Percentiles rank a stretch among this genome's conserved stretches.
These are phyloP conservation scores for Erodium trifolium DNA, from an alignment of 441 rosid genomes.

Conservation along the genomic window DNA sequence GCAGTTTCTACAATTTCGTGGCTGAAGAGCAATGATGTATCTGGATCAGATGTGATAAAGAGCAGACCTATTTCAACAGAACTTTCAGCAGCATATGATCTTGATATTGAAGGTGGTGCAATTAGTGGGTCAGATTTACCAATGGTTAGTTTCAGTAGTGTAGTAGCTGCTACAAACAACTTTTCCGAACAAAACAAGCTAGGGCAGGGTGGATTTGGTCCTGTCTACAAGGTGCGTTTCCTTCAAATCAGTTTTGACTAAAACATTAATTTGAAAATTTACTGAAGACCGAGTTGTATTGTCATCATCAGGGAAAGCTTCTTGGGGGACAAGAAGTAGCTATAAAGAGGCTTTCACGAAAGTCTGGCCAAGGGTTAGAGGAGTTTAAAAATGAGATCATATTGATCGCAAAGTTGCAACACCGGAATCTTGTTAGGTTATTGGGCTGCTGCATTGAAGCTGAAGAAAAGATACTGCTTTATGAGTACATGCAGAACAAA, in stretches of 20 bases:
- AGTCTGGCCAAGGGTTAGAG: constrained; percentile 71
- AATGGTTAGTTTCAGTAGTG: constrained; percentile 31
- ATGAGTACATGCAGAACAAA: constrained; percentile 76
- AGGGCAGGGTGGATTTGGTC: constrained; percentile 84
- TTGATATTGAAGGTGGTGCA: constrained; percentile 39
- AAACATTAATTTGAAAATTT: background rate
- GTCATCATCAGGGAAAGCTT: constrained; percentile 51
- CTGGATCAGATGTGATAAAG: constrained; percentile 28
- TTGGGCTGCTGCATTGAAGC: constrained; percentile 73
- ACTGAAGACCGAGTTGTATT: background rate
- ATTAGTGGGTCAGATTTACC: constrained; percentile 53
- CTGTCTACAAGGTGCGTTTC: constrained; percentile 23
- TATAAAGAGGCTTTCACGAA: constrained; percentile 67
- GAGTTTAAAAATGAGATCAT: constrained; percentile 30
- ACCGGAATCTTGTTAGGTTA: constrained; percentile 68
- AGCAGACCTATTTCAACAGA: constrained; percentile 45
- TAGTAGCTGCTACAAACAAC: constrained; percentile 53
- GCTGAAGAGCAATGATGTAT: constrained; percentile 27
- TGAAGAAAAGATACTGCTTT: constrained; percentile 66
- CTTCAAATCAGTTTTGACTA: constrained; percentile 38
- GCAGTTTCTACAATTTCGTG: constrained; percentile 25
- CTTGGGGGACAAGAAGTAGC: constrained; percentile 76
- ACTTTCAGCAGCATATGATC: constrained; percentile 45
- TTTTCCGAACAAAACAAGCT: constrained; percentile 66
- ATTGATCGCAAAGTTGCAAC: constrained; percentile 70